A percentile compares a stretch with the other conserved stretches of the same genome.
Evolutionary conservation across 352 stramenopile species (phyloP).

Genomic region (Globisporangium polare): DNA sequence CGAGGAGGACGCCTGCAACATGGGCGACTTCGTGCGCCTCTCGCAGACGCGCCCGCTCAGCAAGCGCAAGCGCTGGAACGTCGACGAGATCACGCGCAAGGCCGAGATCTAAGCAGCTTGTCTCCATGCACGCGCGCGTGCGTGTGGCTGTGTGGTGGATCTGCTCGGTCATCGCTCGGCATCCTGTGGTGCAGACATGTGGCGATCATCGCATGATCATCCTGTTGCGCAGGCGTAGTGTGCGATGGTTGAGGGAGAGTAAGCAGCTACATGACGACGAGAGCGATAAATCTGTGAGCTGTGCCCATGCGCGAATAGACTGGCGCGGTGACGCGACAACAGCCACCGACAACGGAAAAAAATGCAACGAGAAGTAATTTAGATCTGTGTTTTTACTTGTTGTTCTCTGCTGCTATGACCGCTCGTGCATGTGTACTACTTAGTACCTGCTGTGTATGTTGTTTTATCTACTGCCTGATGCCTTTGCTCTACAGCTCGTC

Average conservation of each 20-base stretch:
- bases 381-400: constrained; percentile 27
- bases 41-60: constrained; percentile 72
- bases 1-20: constrained; percentile 91
- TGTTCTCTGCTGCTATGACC: constrained; percentile 7
- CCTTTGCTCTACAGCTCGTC: constrained; percentile 80
- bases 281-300: neutral
- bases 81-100: constrained; percentile 87
- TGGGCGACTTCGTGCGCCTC: constrained; percentile 84
- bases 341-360: constrained; percentile 18
- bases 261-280: neutral
- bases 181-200: neutral
- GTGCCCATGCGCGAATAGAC: constrained; percentile 1
- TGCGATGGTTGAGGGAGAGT: too few relatives aligned
- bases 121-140: neutral
- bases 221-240: neutral
- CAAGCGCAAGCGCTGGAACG: constrained; percentile 88
- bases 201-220: neutral
- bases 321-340: neutral
- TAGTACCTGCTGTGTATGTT: neutral
- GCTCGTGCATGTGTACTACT: neutral
- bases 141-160: neutral
- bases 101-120: constrained; percentile 60
- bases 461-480: too few relatives aligned
- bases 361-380: constrained; percentile 47
- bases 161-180: neutral